Evolutionary conservation across 2,329 filamentous ascomycete species (phyloP), one percentile per base, ranked within the genome.

Genomic region (Talaromyces sp.): DNA sequence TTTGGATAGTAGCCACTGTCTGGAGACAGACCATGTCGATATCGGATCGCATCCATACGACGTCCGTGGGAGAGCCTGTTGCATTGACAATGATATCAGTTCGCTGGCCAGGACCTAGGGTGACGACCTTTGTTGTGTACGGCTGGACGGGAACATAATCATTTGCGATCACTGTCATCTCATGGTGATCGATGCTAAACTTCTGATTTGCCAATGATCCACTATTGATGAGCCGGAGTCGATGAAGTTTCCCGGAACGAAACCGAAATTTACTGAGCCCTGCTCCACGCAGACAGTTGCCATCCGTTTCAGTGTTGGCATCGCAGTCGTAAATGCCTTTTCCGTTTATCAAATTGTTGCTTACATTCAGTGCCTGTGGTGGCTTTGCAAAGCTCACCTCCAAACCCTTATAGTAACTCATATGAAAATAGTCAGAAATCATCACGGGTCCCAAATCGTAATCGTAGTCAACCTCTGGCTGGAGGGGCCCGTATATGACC

Each of bases 401-500:
- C 47, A 50, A 49, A 13, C 22, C 13, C 9, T 50, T 24, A 27
- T 50, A 50, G 47, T 50, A 50, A 11, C 47, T 50, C 2, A 24
- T 50, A 22, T 50, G 47, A 16, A 24, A 27, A 27, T 50, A 50
- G 7, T 50, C 47, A 4, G 47, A 50, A 7, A 50, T 31, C 47
- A 50, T 50, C 22, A 50, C 5, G 47, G 47, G 47, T 9, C 47
- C 22, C 47, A 50, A 24, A 22, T 50, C 47, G 31, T 27, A 31
- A 24, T 50, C 47, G 31, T 50, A 50, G 10, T 27, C 24, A 6
- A 16, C 19, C 1, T 24, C 52, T 3, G 52, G 14, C 14, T 60
- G 37, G 24, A 60, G 7, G 6, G 80, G 80, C 39, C 87, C 86
- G 66, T 90, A 83, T n/a, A 92, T 79, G 13, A 92, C 80, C 60